Conservation (phyloP, 163 green algal genomes). For the Scenedesmus sp. region DNA sequence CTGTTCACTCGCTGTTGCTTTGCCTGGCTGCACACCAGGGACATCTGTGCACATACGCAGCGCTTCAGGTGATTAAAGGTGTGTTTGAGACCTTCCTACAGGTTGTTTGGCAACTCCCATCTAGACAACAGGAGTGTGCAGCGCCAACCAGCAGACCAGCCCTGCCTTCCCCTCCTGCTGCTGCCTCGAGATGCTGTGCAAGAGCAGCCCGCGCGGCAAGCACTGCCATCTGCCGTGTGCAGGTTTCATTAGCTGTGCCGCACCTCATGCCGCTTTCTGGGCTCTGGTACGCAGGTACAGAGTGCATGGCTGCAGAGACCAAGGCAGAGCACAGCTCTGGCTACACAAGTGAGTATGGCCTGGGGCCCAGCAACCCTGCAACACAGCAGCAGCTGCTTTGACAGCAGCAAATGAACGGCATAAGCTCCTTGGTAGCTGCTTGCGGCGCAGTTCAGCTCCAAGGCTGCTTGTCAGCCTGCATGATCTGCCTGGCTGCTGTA, state of each 20-base stretch:
- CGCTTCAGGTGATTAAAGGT: neutral
- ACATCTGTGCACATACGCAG: neutral
- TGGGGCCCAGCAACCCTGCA: neutral
- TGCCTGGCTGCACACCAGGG: slow-evolving; percentile 8
- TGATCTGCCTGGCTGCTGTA: slow-evolving; percentile 1
- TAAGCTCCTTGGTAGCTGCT: neutral
- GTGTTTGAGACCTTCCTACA: neutral
- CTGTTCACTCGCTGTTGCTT: neutral
- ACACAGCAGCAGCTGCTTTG: neutral
- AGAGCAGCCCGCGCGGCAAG: neutral
- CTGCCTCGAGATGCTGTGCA: slow-evolving; percentile 10
- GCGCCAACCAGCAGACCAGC: neutral
- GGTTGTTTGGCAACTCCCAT: neutral
- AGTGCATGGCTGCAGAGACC: slow-evolving; percentile 7
- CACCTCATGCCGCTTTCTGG: neutral
- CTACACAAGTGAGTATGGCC: slow-evolving; percentile 4
- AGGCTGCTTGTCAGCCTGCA: neutral
- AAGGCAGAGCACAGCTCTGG: slow-evolving; percentile 12
- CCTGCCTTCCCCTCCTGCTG: neutral
- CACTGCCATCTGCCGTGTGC: neutral
- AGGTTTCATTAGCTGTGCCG: neutral
- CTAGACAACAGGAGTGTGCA: neutral
- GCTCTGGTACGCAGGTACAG: neutral
- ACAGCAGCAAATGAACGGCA: neutral
- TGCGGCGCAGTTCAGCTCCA: neutral